Conservation (phyloP, 78 protist species). For the Dictyostelium intermedium region DNA sequence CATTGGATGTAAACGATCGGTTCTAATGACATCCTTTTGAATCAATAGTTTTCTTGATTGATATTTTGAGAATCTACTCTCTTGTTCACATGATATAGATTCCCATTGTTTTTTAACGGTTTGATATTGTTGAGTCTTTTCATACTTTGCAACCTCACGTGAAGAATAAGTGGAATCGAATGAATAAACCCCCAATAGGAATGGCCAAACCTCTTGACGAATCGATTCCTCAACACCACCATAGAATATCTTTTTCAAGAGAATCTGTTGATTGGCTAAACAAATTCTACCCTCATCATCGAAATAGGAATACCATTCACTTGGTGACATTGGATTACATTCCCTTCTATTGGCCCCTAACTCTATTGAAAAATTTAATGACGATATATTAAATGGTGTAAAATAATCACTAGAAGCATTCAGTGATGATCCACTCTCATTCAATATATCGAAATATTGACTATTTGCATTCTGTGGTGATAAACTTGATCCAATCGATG, state of each 20-base stretch:
- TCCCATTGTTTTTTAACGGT: conserved; percentile 75
- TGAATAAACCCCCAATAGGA: conserved; percentile 58
- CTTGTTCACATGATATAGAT: conserved; percentile 62
- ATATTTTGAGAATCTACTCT: conserved; percentile 41
- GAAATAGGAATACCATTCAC: conserved; percentile 71
- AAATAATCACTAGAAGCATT: conserved; percentile 29
- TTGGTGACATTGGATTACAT: conserved; percentile 61
- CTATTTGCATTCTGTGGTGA: conserved; percentile 34
- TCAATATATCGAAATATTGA: neutral
- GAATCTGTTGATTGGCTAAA: conserved; percentile 34
- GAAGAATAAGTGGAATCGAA: conserved; percentile 65
- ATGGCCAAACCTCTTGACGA: conserved; percentile 83
- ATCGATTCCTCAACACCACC: conserved; percentile 75
- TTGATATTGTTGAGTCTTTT: conserved; percentile 53
- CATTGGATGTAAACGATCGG: conserved; percentile 76
- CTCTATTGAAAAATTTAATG: conserved; percentile 24
- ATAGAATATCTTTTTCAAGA: conserved; percentile 71
- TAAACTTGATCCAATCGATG: neutral
- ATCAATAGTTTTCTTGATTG: conserved; percentile 25
- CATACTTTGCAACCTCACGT: conserved; percentile 37
- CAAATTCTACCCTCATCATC: conserved; percentile 77
- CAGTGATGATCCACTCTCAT: conserved; percentile 21
- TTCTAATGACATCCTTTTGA: conserved; percentile 81
- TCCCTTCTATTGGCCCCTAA: conserved; percentile 50
- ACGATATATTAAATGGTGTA: conserved; percentile 56